These are phyloP conservation scores for Beauveria varroae DNA, from an alignment of 2,329 filamentous ascomycete genomes.

Conservation along the genomic window DNA sequence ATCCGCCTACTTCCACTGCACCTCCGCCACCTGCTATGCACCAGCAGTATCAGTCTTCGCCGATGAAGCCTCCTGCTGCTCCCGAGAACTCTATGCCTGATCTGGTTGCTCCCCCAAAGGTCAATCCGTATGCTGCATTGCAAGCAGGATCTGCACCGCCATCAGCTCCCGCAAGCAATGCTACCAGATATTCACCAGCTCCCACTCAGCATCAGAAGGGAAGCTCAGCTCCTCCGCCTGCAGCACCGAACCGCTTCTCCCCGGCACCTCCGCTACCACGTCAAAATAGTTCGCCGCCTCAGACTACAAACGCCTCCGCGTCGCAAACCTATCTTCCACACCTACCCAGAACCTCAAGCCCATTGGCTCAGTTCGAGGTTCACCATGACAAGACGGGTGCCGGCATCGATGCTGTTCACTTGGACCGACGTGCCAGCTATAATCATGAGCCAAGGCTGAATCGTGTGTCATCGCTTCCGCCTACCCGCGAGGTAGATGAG, in stretches of 20 bases:
- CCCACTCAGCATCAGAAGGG: conserved; percentile 33
- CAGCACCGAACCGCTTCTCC: conserved; percentile 45
- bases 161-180: conserved; percentile 27
- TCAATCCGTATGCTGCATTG: conserved; percentile 46
- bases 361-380: conserved; percentile 56
- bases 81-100: conserved; percentile 27
- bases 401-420: conserved; percentile 27
- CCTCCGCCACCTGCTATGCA: neutral
- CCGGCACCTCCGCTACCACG: conserved; percentile 36
- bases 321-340: conserved; percentile 46
- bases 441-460: conserved; percentile 49
- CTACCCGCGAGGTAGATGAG: conserved; percentile 56
- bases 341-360: conserved; percentile 58
- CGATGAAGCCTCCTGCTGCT: conserved; percentile 21
- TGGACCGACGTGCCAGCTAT: conserved; percentile 43
- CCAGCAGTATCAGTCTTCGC: conserved; percentile 1
- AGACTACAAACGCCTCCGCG: conserved; percentile 26
- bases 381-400: conserved; percentile 33
- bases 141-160: conserved; percentile 27
- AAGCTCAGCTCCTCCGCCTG: conserved; percentile 31
- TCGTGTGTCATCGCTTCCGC: conserved; percentile 50
- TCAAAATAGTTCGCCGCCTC: conserved; percentile 34
- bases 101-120: conserved; percentile 46
- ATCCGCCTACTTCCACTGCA: neutral
- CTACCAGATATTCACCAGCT: conserved; percentile 56